These are phyloP conservation scores for Penicillium paxilli DNA, from an alignment of 495 filamentous ascomycete species.

Conservation along the genomic window DNA sequence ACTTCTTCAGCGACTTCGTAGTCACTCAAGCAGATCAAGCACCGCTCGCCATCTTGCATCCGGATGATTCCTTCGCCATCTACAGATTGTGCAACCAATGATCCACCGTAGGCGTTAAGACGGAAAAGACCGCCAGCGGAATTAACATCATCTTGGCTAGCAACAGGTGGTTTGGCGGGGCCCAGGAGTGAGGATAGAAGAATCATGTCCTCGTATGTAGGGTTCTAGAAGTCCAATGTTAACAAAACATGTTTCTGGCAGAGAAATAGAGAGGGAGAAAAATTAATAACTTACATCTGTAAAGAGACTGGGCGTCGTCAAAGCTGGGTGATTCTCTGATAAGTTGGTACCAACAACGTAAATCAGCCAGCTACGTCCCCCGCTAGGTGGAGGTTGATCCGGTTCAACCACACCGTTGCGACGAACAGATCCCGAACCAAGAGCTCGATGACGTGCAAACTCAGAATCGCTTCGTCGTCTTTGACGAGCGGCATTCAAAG, in stretches of 20 bases:
- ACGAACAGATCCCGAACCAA: slow-evolving; percentile 62
- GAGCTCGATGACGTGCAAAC: slow-evolving; percentile 56
- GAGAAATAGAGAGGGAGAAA: not conserved
- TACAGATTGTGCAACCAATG: slow-evolving; percentile 50
- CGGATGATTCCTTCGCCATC: slow-evolving; percentile 47
- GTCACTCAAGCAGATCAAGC: slow-evolving; percentile 70
- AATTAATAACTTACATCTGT: slow-evolving; percentile 68
- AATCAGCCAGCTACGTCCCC: slow-evolving; percentile 71
- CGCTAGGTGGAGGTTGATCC: slow-evolving; percentile 50
- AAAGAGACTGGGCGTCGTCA: slow-evolving; percentile 74
- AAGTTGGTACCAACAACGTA: slow-evolving; percentile 78
- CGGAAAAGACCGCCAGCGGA: slow-evolving; percentile 61
- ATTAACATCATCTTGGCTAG: slow-evolving; percentile 64
- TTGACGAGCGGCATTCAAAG: slow-evolving; percentile 42
- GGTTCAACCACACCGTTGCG: slow-evolving; percentile 70
- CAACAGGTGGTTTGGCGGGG: slow-evolving; percentile 74
- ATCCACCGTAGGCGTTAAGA: slow-evolving; percentile 46
- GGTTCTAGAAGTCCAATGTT: slow-evolving; percentile 49
- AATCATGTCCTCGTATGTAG: slow-evolving; percentile 80
- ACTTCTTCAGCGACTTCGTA: slow-evolving; percentile 66
- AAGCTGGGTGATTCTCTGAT: slow-evolving; percentile 73
- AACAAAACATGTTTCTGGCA: not conserved
- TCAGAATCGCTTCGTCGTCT: slow-evolving; percentile 64
- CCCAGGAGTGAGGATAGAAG: slow-evolving; percentile 70
- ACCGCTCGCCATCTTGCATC: slow-evolving; percentile 61